Evolutionary conservation across 441 rosid species (phyloP), one percentile per base, ranked within the genome.

Genomic region (Gossypium aridum): DNA sequence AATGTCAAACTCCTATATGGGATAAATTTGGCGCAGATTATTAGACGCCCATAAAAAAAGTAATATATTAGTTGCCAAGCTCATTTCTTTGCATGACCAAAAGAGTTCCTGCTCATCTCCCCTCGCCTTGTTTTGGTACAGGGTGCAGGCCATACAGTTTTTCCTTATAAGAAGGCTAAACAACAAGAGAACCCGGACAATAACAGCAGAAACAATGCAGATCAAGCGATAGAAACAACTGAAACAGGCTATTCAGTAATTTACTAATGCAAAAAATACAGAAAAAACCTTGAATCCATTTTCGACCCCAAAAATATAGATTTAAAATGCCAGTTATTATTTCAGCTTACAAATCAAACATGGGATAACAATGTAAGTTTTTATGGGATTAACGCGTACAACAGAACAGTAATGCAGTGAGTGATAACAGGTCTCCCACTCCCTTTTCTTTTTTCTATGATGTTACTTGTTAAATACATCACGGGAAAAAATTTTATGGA

Each of bases 131-230:
- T 69, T 49, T 8, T 8, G 43, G 47, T 9, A 39, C 16, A 65
- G 55, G n/a, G 13, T 12, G 74, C 74, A 55, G 53, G 74, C 74
- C 74, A 31, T 55, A 55, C 53, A 31, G 51, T 31, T 31, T 31
- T 70, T 6, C 10, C 7, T 70, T 70, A 26, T 60, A 55, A 4
- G 63, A 66, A 25, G 43, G 72, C 60, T 7, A n/a, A 68, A 51
- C 8, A 66, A 54, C 51, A 31, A 55, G 51, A 54, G 64, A 55
- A 28, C 31, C 39, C 2, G 5, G 23, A 26, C 60, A 49, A 68
- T 0, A 17, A 25, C 60, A 7, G 60, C 43, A 51, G 26, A 68
- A 26, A n/a, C 22, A 3, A 68, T 51, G 60, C 16, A 49, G 37
- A 66, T 49, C 60, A 26, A 25, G 43, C 23, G 19, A 68, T 8